phyloP scores from a whole-genome alignment of 228 moss, liverwort and hornwort genomes.

The Sphagnum fallax region DNA sequence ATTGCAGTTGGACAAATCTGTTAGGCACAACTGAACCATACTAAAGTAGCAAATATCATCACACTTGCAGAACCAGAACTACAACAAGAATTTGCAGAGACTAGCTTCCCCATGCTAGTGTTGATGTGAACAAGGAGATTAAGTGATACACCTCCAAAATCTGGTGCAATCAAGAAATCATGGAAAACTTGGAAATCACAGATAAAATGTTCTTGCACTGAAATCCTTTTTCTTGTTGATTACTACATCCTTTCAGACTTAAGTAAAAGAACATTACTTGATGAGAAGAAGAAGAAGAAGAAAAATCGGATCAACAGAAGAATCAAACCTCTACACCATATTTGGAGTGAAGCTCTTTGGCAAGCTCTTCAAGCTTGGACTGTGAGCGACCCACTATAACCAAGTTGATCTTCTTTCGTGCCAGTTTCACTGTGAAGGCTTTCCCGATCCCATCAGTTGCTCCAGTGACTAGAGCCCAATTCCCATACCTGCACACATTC shows the following conservation, averaged over 20 bases:
- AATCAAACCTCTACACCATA: conserved; percentile 26
- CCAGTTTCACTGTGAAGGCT: conserved; percentile 44
- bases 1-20: neutral
- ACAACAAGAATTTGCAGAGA: no score
- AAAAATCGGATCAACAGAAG: neutral
- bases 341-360: conserved; percentile 47
- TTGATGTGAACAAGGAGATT: neutral
- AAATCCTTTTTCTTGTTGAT: no score
- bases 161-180: neutral
- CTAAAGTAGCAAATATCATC: no score
- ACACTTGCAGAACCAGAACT: no score
- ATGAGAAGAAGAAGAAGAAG: neutral
- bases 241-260: neutral
- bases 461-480: conserved; percentile 68
- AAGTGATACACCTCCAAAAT: neutral
- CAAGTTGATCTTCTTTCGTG: conserved; percentile 53
- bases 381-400: conserved; percentile 63
- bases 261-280: neutral
- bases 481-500: conserved; percentile 41
- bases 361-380: conserved; percentile 48
- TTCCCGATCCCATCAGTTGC: conserved; percentile 70
- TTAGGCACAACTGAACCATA: neutral
- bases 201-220: no score
- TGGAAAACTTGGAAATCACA: neutral
- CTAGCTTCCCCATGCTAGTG: neutral